Evolutionary conservation across 1,139 yeast genomes (phyloP), one percentile per base, ranked within the genome.

Genomic region (Pichia sp.): DNA sequence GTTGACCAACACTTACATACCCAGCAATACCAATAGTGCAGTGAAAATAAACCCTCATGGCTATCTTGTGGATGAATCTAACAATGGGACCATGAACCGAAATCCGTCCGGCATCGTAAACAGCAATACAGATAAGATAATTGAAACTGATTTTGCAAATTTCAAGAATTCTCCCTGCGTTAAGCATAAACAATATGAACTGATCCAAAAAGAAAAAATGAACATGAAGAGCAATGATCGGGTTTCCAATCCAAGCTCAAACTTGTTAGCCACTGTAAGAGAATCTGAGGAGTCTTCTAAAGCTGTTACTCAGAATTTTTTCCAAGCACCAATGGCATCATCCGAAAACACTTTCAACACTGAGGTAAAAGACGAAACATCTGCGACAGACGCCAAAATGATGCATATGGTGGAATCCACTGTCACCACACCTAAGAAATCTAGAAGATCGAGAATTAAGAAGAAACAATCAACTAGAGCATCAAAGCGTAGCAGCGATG

Each of bases 131-230:
- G 29, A 32, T 8, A 46, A 46, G 8, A 11, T 23, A 5, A 46
- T 16, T 19, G 49, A 30, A 34, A 11, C 50, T 1, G 44, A 52
- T 41, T 23, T 26, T 8, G 51, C 36, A 51, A 36, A 38, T 19
- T 47, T 26, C 5, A 53, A 40, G 51, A 36, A 38, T 23, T 47
- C 56, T 6, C 53, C 55, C 26, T 49, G 54, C 34, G 52, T 47
- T 15, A 50, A 49, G 30, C 48, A 53, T 29, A 50, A 53, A n/a
- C 23, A 45, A 10, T 30, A 46, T 19, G 45, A 41, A 41, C 1
- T 46, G 6, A 40, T 5, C 19, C 36, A 44, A 23, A 19, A 34
- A 26, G 41, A 45, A 13, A 32, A 45, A 31, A 62, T 62, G 23
- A 45, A 54, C 43, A 57, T 54, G 23, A 30, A 15, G 16, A 29